Percentiles rank a stretch among this genome's conserved stretches.
Evolutionary conservation across 2,329 filamentous ascomycete species (phyloP).

Genomic region (Orbilia blumenaviensis): DNA sequence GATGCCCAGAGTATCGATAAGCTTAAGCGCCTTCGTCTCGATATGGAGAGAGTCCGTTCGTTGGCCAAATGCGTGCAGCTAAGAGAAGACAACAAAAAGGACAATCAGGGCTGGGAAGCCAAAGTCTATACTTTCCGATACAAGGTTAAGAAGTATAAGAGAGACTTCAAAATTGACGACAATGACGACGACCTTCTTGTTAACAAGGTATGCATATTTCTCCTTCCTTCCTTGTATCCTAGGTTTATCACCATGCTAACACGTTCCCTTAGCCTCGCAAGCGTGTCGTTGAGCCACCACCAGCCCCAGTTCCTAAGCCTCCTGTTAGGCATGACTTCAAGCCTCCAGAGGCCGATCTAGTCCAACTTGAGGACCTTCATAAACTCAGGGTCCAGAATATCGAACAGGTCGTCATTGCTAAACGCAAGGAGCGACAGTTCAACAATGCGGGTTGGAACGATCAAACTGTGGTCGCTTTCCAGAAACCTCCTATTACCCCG

Average conservation of each 20-base stretch:
- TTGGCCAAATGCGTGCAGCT: slow-evolving; percentile 79
- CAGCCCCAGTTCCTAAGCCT: slow-evolving; percentile 70
- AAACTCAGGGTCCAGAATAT: slow-evolving; percentile 42
- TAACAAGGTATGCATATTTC: slow-evolving; percentile 75
- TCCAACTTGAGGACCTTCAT: slow-evolving; percentile 45
- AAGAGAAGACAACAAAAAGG: slow-evolving; percentile 80
- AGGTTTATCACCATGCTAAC: slow-evolving; percentile 56
- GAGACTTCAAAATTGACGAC: slow-evolving; percentile 85
- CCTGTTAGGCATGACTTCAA: slow-evolving; percentile 60
- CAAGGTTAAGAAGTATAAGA: slow-evolving; percentile 85
- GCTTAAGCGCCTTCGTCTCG: slow-evolving; percentile 86
- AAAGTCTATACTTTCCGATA: slow-evolving; percentile 83
- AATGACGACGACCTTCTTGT: slow-evolving; percentile 95
- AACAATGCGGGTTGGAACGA: slow-evolving; percentile 49
- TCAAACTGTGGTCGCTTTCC: slow-evolving; percentile 49
- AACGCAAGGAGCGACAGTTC: slow-evolving; percentile 34
- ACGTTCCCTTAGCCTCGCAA: slow-evolving; percentile 71
- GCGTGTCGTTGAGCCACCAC: slow-evolving; percentile 71
- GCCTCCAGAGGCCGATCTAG: slow-evolving; percentile 59
- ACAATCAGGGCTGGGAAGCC: slow-evolving; percentile 77
- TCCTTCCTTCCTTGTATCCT: slow-evolving; percentile 55
- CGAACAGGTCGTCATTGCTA: slow-evolving; percentile 24
- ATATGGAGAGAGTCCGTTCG: slow-evolving; percentile 87
- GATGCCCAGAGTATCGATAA: slow-evolving; percentile 96
- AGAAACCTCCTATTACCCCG: slow-evolving; percentile 25